phyloP scores from a whole-genome alignment of 176 grass and related monocot species.

The Zea luxurians region DNA sequence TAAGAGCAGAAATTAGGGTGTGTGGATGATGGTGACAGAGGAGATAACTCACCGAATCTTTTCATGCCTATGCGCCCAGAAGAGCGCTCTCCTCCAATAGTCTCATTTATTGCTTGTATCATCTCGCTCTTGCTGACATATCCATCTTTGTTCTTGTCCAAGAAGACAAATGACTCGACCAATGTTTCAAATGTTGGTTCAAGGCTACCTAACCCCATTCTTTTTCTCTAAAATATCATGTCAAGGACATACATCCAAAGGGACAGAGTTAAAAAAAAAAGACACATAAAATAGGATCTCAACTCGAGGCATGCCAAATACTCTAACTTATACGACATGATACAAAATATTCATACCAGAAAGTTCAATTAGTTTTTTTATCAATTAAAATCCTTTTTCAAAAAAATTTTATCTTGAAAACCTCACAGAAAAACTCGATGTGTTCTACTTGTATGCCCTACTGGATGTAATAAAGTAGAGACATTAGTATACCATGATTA shows the following conservation, averaged over 20 bases:
- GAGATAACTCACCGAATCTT: conserved; percentile 82
- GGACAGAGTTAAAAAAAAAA: neutral
- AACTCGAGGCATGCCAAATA: neutral
- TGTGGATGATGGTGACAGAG: conserved; percentile 5
- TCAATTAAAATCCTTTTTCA: neutral
- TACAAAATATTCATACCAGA: neutral
- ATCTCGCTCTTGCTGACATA: conserved; percentile 98
- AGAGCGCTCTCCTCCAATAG: conserved; percentile 79
- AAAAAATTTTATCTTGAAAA: neutral
- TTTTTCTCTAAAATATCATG: conserved; percentile 62
- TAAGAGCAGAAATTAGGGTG: neutral
- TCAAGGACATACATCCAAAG: conserved; percentile 41
- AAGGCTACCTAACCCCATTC: conserved; percentile 77
- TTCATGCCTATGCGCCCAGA: conserved; percentile 93
- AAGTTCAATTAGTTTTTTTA: neutral
- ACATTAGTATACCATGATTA: neutral
- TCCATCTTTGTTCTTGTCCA: conserved; percentile 98
- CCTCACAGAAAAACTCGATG: neutral
- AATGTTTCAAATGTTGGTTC: conserved; percentile 87
- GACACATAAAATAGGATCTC: neutral
- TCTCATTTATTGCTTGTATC: conserved; percentile 96
- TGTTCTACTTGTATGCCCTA: neutral
- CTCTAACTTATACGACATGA: conserved; percentile 1
- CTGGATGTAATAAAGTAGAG: neutral
- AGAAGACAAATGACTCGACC: conserved; percentile 94